Evolutionary conservation across 495 filamentous ascomycete genomes (phyloP), one percentile per base, ranked within the genome.

Genomic region (Tuber umbilicatum): DNA sequence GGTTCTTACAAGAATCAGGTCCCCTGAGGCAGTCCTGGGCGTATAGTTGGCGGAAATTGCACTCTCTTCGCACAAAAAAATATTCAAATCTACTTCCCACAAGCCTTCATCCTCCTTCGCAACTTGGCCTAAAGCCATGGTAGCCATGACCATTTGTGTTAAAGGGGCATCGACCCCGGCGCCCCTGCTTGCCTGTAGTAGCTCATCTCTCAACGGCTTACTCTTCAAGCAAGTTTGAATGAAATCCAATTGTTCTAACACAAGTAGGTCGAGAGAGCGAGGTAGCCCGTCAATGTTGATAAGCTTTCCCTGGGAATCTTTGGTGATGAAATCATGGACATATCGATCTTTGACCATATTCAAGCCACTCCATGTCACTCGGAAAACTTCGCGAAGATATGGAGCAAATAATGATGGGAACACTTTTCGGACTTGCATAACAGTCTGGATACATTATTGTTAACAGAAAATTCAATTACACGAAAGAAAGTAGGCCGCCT

Each of bases 11-110:
- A 97, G 91, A 14, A 95, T 87, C 39, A 98, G 86, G 81, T 97
- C 94, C 40, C 93, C 93, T 79, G 92, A 94, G 70, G 94, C 94
- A 19, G 92, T 96, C 70, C 95, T 88, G 40, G 95, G 92, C 2
- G 94, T 97, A 83, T 97, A 99, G 81, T 98, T 97, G 38, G 94
- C 91, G n/a, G 93, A 97, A 70, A 97, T 90, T 19, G 93, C 93
- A 3, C 92, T 94, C 83, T 99, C 95, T 81, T 99, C 95, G 0
- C 93, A 93, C 40, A 99, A 87, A 84, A 96, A 99, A 1, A 98
- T 87, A 69, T 96, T 98, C 72, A 97, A 89, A 83, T 99, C 95
- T 74, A 97, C 90, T 73, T 98, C 93, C 95, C 95, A 99, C 40
- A 99, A 85, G 12, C 91, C 92, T 83, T 96, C 92, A 81, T 98